A percentile compares a stretch with the other conserved stretches of the same genome.
These are phyloP conservation scores for Myrmaecium sp. DNA, from an alignment of 2,329 filamentous ascomycete genomes.

Conservation along the genomic window DNA sequence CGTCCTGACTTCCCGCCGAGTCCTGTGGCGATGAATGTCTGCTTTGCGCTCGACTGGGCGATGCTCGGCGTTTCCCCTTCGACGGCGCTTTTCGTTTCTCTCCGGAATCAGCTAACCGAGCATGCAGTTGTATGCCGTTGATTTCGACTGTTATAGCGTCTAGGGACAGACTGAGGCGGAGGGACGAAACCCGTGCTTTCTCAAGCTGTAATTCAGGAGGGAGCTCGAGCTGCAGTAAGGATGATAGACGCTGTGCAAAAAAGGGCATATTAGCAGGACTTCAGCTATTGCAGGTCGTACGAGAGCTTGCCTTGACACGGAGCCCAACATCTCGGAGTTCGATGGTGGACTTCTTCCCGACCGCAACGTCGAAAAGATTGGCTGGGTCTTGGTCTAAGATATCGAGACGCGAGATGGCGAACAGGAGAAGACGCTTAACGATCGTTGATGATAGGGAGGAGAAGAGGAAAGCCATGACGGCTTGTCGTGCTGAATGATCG, in stretches of 20 bases:
- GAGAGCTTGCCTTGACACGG: conserved; percentile 48
- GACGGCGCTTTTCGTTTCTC: too few relatives aligned
- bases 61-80: background rate
- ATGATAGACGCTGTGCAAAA: conserved; percentile 58
- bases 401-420: conserved; percentile 67
- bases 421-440: conserved; percentile 77
- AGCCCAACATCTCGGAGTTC: conserved; percentile 79
- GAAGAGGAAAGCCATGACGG: conserved; percentile 44
- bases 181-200: conserved; percentile 55
- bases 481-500: conserved; percentile 3
- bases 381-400: conserved; percentile 76
- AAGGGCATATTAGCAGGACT: conserved; percentile 7
- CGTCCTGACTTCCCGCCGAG: too few relatives aligned
- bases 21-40: background rate
- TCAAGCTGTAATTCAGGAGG: conserved; percentile 54
- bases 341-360: conserved; percentile 66
- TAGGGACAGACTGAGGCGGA: conserved; percentile 71
- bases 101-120: conserved; percentile 10
- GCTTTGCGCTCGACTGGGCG: background rate
- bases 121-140: conserved; percentile 58
- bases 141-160: conserved; percentile 74
- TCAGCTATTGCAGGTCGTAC: conserved; percentile 1
- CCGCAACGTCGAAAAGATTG: conserved; percentile 70
- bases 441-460: conserved; percentile 54
- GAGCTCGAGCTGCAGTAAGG: conserved; percentile 46